Base-by-base conservation (phyloP, 768 basidiomycete species). In the Mycena albidolilacea region DNA sequence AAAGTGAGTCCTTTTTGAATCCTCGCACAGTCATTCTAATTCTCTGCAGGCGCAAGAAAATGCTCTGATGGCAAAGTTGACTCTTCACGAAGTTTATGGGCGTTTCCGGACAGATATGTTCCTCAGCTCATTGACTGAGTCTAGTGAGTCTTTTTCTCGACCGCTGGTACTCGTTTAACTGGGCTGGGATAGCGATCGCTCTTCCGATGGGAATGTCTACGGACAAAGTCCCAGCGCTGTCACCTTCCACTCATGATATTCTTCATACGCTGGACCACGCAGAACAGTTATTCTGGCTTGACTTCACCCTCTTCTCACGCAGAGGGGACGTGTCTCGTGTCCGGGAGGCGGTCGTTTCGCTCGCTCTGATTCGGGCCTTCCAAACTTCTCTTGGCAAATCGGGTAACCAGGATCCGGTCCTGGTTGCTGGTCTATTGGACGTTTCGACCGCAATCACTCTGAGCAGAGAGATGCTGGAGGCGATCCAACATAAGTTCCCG, bases 41-140 rank as follows among this genome's bases (percentile, higher is more conserved):
- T 17, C 60, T 15, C 43, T 38, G 37, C 69, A 97, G 94, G 91
- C 92, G 11, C 93, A 95, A 78, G 91, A 95, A 78, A 89, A 90
- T 75, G 87, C 89, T 4, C 82, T 98, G 0, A 87, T 95, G 78
- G 97, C 93, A 0, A 92, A 90, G 74, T 83, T 97, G n/a, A 91
- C 91, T 0, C 82, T 98, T 38, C 90, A 94, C 64, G 89, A 92
- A 37, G 93, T 93, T 0, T 92, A 97, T 75, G 87, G 88, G 46
- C 91, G 90, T 8, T 95, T 97, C 85, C 90, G 90, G 41, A 87
- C 90, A 0, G 97, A 98, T 79, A 94, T 98, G 85, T 94, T 97
- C 79, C 85, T 98, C 70, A 96, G 93, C 78, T 97, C 97, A 19
- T 84, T 98, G 30, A 89, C 93, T 0, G 97, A 99, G 80, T 97